Evolutionary conservation across 2,329 filamentous ascomycete species (phyloP).

Genomic region (Thielaviopsis musarum): DNA sequence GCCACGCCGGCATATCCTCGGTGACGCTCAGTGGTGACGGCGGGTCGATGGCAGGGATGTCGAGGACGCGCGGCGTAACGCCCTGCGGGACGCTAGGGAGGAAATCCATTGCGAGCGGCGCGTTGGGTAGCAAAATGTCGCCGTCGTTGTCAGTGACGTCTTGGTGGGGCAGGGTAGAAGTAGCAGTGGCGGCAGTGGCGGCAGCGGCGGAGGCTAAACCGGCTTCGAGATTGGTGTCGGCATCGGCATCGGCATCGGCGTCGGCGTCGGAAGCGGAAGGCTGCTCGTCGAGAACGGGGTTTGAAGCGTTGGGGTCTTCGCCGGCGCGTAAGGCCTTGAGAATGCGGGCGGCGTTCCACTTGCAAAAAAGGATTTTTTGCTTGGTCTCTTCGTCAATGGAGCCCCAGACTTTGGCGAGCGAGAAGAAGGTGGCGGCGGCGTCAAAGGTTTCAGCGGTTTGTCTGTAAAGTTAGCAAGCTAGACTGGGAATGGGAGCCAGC

Average conservation of each 20-base stretch:
- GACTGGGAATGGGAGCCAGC: too few species aligned
- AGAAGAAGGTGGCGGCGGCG: conserved; percentile 82
- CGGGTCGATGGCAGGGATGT: conserved; percentile 5
- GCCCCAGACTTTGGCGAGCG: conserved; percentile 74
- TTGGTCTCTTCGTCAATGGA: conserved; percentile 55
- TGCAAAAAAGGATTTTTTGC: conserved; percentile 88
- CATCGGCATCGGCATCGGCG: conserved; percentile 12
- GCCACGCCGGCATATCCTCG: conserved; percentile 4
- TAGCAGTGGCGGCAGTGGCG: conserved; percentile 10
- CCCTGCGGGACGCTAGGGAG: conserved; percentile 5
- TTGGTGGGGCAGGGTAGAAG: not conserved
- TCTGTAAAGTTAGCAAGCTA: conserved; percentile 24
- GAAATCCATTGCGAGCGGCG: not conserved
- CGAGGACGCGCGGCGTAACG: conserved; percentile 4
- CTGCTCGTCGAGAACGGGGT: conserved; percentile 41
- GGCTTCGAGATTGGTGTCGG: conserved; percentile 17
- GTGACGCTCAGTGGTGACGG: conserved; percentile 20
- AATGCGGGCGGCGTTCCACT: conserved; percentile 87
- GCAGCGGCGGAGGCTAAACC: conserved; percentile 15
- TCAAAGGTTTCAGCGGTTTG: conserved; percentile 91
- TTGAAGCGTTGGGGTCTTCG: conserved; percentile 80
- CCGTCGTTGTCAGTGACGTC: conserved; percentile 1
- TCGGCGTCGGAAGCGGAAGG: conserved; percentile 22
- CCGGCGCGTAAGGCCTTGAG: conserved; percentile 79
- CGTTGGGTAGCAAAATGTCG: conserved; percentile 9